phyloP scores from a whole-genome alignment of 192 early-diverging fungal species.

The Linnemannia schmuckeri region DNA sequence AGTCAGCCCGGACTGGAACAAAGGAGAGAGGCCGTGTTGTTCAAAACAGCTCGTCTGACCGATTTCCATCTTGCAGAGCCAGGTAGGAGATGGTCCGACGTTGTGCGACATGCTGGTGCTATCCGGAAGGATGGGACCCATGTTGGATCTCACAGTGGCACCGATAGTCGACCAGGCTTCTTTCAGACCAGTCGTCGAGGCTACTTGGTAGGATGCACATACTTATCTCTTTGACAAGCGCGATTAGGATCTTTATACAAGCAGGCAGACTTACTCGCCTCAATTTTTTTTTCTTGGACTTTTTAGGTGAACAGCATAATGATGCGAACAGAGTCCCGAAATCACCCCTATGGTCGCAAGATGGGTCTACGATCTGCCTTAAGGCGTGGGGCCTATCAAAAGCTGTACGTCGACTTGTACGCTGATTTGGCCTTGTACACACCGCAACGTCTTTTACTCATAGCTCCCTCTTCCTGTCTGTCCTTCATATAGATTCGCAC shows the following conservation, averaged over 20 bases:
- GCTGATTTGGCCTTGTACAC: background rate
- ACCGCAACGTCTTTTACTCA: background rate
- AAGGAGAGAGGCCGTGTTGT: conserved; percentile 35
- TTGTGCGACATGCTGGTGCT: conserved; percentile 29
- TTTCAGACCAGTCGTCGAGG: conserved; percentile 44
- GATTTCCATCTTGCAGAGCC: conserved; percentile 48
- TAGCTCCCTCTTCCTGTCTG: background rate
- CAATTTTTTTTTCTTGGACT: background rate
- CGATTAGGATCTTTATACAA: background rate
- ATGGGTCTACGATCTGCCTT: conserved; percentile 38
- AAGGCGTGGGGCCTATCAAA: conserved; percentile 34
- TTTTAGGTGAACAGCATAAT: conserved; percentile 36
- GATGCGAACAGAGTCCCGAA: conserved; percentile 36
- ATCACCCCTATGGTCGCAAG: conserved; percentile 21
- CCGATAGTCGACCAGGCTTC: conserved; percentile 43
- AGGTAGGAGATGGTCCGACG: conserved; percentile 42
- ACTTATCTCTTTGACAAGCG: background rate
- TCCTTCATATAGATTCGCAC: conserved; percentile 37
- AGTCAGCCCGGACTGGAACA: conserved; percentile 45
- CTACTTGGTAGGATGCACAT: conserved; percentile 26
- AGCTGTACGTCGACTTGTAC: background rate
- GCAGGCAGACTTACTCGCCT: background rate
- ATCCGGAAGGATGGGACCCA: conserved; percentile 1
- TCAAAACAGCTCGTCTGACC: conserved; percentile 22
- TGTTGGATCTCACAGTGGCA: conserved; percentile 21